Conservation (phyloP, 2,329 filamentous ascomycete species). For the Botrytis fragariae region DNA sequence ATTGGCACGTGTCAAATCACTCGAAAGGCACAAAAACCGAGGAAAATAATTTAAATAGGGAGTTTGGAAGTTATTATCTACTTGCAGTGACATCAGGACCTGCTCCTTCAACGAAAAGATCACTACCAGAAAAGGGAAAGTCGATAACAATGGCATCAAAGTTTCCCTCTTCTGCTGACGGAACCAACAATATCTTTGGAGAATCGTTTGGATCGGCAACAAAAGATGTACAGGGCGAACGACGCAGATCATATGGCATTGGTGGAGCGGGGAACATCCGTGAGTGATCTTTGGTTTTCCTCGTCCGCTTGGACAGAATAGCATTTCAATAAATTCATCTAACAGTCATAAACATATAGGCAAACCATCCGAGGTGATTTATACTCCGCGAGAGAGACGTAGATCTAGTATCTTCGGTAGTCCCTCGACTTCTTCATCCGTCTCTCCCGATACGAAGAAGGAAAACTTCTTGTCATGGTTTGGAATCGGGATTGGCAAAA, state of each 20-base stretch:
- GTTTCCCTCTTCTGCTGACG: neutral
- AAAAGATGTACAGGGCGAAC: constrained; percentile 15
- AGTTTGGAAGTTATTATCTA: constrained; percentile 7
- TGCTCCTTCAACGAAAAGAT: neutral
- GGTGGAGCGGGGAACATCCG: constrained; percentile 38
- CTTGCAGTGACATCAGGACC: neutral
- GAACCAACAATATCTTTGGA: neutral
- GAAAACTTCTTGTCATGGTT: constrained; percentile 10
- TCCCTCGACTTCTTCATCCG: constrained; percentile 19
- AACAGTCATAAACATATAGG: constrained; percentile 24
- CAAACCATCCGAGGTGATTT: constrained; percentile 35
- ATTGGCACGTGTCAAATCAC: neutral
- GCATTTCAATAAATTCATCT: neutral
- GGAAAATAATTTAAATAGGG: neutral
- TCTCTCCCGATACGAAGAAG: constrained; percentile 27
- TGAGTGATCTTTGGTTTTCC: constrained; percentile 21
- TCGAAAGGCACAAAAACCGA: neutral
- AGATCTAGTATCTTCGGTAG: constrained; percentile 30
- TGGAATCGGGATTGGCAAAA: neutral
- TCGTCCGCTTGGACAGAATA: neutral
- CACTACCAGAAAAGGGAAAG: neutral
- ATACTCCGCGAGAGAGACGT: constrained; percentile 24
- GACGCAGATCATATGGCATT: constrained; percentile 36
- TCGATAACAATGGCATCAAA: neutral
- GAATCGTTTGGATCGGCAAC: neutral